Conservation (phyloP, 2,329 filamentous ascomycete genomes). For the Hansfordia pulvinata region DNA sequence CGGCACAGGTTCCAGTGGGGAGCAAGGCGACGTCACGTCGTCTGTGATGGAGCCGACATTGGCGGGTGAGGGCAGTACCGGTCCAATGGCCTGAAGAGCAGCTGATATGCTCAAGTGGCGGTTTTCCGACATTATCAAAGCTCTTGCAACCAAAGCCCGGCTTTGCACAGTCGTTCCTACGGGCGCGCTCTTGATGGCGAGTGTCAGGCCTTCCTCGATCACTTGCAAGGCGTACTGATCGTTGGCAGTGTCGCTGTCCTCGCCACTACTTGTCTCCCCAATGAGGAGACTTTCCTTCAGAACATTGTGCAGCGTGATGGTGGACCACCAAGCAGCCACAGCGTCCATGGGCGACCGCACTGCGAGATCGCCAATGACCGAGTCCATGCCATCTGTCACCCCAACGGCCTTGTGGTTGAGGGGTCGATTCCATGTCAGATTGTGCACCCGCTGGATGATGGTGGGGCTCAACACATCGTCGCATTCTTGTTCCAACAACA, state of each 20-base stretch:
- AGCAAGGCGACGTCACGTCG: too few species aligned
- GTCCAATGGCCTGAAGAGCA: conserved; percentile 37
- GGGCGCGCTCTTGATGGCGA: conserved; percentile 63
- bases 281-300: conserved; percentile 49
- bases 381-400: conserved; percentile 61
- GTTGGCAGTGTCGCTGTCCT: conserved; percentile 25
- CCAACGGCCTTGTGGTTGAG: conserved; percentile 52
- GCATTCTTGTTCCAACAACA: conserved; percentile 65
- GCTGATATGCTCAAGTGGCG: conserved; percentile 42
- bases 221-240: conserved; percentile 21
- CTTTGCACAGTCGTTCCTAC: conserved; percentile 60
- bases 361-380: conserved; percentile 71
- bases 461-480: conserved; percentile 67
- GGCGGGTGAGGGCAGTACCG: conserved; percentile 20
- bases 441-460: conserved; percentile 76
- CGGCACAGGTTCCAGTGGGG: conserved; percentile 3
- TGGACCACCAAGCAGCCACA: conserved; percentile 84
- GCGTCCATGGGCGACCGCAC: conserved; percentile 82
- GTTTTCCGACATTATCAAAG: conserved; percentile 38
- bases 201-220: conserved; percentile 37
- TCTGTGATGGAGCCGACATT: conserved; percentile 8
- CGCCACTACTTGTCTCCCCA: too few species aligned
- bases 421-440: conserved; percentile 75
- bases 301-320: conserved; percentile 54
- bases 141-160: conserved; percentile 44